Conservation (phyloP, 2,329 filamentous ascomycete species). For the Pseudocercospora eumusae region DNA sequence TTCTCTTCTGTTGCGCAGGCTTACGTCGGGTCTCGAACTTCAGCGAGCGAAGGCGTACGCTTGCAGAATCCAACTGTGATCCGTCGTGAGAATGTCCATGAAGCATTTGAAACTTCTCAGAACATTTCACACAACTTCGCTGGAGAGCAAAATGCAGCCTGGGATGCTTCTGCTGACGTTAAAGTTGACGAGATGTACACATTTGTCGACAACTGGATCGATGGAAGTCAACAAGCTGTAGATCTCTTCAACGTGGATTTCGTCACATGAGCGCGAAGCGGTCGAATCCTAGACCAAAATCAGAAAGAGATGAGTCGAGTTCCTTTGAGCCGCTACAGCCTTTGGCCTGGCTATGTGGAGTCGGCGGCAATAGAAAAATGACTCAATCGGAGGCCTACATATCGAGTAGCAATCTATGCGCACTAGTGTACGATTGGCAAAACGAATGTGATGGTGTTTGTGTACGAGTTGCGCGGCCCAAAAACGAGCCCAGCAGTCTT, state of each 20-base stretch:
- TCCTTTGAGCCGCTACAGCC: no score
- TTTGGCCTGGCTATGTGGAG: no score
- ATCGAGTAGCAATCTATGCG: no score
- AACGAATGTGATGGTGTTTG: no score
- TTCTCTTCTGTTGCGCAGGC: conserved; percentile 18
- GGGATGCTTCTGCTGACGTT: conserved; percentile 6
- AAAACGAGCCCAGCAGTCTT: no score
- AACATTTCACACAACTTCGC: not conserved
- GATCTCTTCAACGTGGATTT: conserved; percentile 20
- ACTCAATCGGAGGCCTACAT: no score
- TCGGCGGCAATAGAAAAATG: no score
- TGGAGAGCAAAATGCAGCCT: not conserved
- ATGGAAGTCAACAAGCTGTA: conserved; percentile 19
- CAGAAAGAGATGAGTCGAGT: no score
- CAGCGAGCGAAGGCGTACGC: not conserved
- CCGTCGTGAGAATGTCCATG: conserved; percentile 12
- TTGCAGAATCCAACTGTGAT: conserved; percentile 3
- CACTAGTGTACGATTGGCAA: no score
- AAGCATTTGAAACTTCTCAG: conserved; percentile 14
- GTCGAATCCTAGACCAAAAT: not conserved
- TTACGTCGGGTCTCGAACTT: conserved; percentile 14
- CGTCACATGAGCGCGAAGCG: not conserved
- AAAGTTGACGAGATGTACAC: conserved; percentile 21
- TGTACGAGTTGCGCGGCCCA: no score
- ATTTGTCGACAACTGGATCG: conserved; percentile 25